Conservation (phyloP, 768 basidiomycete species). For the Psilocybe cubensis region DNA sequence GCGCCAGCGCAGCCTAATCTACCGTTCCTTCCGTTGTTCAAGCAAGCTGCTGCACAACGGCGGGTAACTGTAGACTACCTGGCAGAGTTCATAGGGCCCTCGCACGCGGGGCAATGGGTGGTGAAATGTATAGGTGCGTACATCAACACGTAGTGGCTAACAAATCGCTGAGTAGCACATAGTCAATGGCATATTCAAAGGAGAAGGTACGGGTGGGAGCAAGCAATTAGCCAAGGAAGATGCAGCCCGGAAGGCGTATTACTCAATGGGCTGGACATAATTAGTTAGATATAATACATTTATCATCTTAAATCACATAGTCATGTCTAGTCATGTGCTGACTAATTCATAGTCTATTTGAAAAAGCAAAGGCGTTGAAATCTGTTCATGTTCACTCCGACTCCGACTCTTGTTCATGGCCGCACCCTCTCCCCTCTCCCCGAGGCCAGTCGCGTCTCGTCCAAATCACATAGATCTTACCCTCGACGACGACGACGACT, state of each 20-base stretch:
- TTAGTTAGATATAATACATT: conserved; percentile 11
- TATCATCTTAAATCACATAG: conserved; percentile 19
- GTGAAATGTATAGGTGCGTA: conserved; percentile 68
- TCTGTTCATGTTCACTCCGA: conserved; percentile 14
- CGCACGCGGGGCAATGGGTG: conserved; percentile 71
- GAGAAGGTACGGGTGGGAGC: conserved; percentile 63
- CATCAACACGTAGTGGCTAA: conserved; percentile 2
- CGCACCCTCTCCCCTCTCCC: conserved; percentile 29
- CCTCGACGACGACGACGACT: conserved; percentile 63
- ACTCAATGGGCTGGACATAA: conserved; percentile 70
- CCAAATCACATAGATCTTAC: conserved; percentile 73
- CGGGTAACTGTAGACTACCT: conserved; percentile 64
- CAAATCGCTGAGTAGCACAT: conserved; percentile 1
- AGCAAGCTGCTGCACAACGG: conserved; percentile 72
- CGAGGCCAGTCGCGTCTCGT: conserved; percentile 40
- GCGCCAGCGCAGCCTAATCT: conserved; percentile 65
- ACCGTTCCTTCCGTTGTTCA: conserved; percentile 74
- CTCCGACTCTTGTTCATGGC: conserved; percentile 22
- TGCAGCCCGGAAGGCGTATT: conserved; percentile 72
- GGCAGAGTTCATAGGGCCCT: conserved; percentile 62
- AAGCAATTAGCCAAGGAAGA: conserved; percentile 83
- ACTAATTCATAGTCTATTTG: conserved; percentile 21
- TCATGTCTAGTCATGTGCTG: conserved; percentile 23
- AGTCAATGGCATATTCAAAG: conserved; percentile 77
- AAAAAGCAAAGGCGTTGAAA: conserved; percentile 16